Conservation (phyloP, 2,329 filamentous ascomycete genomes). For the Penicillium verrucosum region DNA sequence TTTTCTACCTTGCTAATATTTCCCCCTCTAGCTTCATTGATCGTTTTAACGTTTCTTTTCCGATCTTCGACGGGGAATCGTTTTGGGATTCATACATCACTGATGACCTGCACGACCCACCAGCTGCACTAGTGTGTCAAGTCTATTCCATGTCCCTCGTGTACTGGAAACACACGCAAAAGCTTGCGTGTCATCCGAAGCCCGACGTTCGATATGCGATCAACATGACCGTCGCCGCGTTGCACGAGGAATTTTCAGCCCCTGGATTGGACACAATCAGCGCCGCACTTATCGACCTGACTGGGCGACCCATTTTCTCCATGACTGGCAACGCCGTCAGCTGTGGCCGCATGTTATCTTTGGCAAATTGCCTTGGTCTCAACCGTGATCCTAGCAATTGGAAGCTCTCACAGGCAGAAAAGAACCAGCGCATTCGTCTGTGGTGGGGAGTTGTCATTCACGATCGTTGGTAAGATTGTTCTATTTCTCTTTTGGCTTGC, state of each 20-base stretch:
- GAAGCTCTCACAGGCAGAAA: constrained; percentile 52
- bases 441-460: constrained; percentile 59
- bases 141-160: constrained; percentile 58
- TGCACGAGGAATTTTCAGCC: constrained; percentile 59
- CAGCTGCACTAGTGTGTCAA: constrained; percentile 56
- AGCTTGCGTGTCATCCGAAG: constrained; percentile 46
- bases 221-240: constrained; percentile 59
- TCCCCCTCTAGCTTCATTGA: constrained; percentile 49
- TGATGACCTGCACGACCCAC: constrained; percentile 48
- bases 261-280: constrained; percentile 59
- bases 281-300: constrained; percentile 57
- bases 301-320: constrained; percentile 58
- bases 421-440: constrained; percentile 50
- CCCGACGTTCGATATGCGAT: constrained; percentile 61
- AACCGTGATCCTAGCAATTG: constrained; percentile 55
- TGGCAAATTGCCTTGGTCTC: constrained; percentile 55
- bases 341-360: constrained; percentile 52
- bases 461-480: constrained; percentile 48
- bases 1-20: neutral
- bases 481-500: neutral
- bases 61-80: constrained; percentile 55
- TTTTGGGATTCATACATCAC: constrained; percentile 52
- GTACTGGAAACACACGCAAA: constrained; percentile 54
- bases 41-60: constrained; percentile 59
- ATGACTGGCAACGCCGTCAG: constrained; percentile 58